Evolutionary conservation across 495 filamentous ascomycete genomes (phyloP), one percentile per base, ranked within the genome.

Genomic region (Tuber calosporum): DNA sequence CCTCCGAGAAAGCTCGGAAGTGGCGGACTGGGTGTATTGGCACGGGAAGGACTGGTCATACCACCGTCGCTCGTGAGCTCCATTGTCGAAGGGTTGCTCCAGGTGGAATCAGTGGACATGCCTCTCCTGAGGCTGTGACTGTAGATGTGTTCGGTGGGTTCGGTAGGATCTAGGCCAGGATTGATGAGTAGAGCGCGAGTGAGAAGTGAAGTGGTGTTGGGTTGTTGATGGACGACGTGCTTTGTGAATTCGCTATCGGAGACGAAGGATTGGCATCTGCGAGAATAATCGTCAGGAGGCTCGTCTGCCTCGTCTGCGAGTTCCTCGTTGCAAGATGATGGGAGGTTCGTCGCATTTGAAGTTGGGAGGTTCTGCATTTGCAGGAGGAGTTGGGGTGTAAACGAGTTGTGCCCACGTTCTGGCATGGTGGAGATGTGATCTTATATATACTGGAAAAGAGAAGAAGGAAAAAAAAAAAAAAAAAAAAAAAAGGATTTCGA

Each of bases 61-160:
- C 92, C 94, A 53, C 91, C 95, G 80, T 97, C 95, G 83, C 93
- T 97, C 39, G 93, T 97, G 70, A 97, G 85, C 75, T 97, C 94
- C 37, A 89, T 90, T 3, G 92, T 93, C 20, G 94, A 97, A 68
- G 91, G 84, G 79, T 89, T 93, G 83, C 90, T 93, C 79, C 89
- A 90, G 67, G 90, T 89, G 70, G 93, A 84, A 69, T 84, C 77
- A 82, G 84, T 78, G 77, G 77, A 72, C 82, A 83, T 71, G 67
- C 79, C 77, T 70, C 80, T 80, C 45, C 80, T 80, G 48, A 69
- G 82, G 70, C 83, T 77, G 79, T 76, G 45, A 81, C 74, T 79
- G 45, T 72, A 70, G 40, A 71, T 20, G 36, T 75, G 77, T 22
- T 68, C 81, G 80, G 69, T 45, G 68, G 81, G 74, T 67, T 85